Evolutionary conservation across 768 basidiomycete species (phyloP), one percentile per base, ranked within the genome.

Genomic region (Russula sp.): DNA sequence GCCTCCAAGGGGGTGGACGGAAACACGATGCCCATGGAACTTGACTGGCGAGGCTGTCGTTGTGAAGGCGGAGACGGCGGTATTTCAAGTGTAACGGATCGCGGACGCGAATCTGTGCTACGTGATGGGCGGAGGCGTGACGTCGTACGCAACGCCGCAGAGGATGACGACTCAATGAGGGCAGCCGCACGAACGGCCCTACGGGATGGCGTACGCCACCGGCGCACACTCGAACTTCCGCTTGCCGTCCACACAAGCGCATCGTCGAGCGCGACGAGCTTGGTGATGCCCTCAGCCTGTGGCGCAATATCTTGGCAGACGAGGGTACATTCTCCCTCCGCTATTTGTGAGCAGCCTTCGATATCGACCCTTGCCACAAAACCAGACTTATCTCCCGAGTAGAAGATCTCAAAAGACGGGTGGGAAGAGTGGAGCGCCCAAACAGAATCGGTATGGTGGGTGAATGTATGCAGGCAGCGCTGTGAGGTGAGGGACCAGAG

Each of bases 321-420:
- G 13, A 96, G 78, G 44, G 91, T 77, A 70, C 96, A 98, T 73
- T 94, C 90, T 35, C 91, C 97, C 51, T 97, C 93, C 1, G 88
- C 84, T 32, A 96, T 80, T 60, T 94, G 90, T 14, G 80, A 75
- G 64, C 85, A 88, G 44, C 83, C 85, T 68, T 94, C 91, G 2
- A 96, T 84, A 68, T 99, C 97, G n/a, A 94, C 87, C 66, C 86
- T 86, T 72, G 91, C 93, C 7, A 98, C 85, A 62, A 87, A 78
- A n/a, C 96, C 97, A 3, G 89, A 84, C 34, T 90, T 83, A 69
- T 98, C 96, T 10, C 96, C 97, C 0, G 95, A 97, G 75, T 96
- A 98, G 77, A 99, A 99, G 2, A 85, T 80, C 72, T 84, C 85
- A 56, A 99, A 79, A 8, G 88, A 85, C 0, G 94, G 91, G 72